Conservation (phyloP, 73 alveolate genomes). For the Stentor coeruleus region DNA sequence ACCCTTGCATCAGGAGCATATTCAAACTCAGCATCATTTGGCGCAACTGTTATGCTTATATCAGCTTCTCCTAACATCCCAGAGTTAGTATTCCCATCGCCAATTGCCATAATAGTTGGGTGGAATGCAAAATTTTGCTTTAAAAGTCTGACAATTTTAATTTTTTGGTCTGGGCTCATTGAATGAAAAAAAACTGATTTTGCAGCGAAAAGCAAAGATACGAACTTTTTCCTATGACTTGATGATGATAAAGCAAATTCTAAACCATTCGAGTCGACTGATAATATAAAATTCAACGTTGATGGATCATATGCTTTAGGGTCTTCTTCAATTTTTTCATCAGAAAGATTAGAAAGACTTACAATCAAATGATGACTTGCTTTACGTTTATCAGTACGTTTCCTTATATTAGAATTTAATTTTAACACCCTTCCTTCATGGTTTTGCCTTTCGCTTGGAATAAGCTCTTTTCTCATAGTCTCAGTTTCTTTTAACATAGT, state of each 20-base stretch:
- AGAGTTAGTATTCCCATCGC: neutral
- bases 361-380: too few species aligned
- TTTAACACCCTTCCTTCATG: too few species aligned
- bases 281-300: neutral
- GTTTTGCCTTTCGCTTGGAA: too few species aligned
- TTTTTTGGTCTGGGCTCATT: constrained; percentile 13
- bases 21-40: neutral
- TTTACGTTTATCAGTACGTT: too few species aligned
- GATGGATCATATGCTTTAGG: too few species aligned
- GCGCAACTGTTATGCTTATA: neutral
- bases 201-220: constrained; percentile 6
- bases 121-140: constrained; percentile 1
- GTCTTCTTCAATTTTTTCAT: too few species aligned
- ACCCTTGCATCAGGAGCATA: neutral
- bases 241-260: neutral
- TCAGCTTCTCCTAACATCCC: constrained; percentile 15
- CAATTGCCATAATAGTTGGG: neutral
- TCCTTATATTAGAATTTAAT: too few species aligned
- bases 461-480: too few species aligned
- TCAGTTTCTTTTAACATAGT: too few species aligned
- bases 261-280: neutral
- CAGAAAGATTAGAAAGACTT: too few species aligned
- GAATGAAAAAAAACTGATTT: constrained; percentile 14
- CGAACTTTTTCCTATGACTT: neutral
- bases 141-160: neutral